phyloP scores from a whole-genome alignment of 2,329 filamentous ascomycete species.

The Fusarium sp. region DNA sequence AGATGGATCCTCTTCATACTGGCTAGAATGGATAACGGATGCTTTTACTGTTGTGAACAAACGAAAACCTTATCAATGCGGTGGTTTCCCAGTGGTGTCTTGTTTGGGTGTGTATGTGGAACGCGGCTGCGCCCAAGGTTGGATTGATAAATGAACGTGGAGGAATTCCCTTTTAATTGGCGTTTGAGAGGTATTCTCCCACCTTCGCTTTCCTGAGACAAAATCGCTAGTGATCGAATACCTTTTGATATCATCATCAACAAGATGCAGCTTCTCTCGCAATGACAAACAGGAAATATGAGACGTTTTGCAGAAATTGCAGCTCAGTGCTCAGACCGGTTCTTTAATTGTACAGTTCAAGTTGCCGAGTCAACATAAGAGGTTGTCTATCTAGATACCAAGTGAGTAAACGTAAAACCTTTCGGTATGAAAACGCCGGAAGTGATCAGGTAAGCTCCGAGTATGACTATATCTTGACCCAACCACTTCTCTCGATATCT shows the following conservation, averaged over 20 bases:
- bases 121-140: constrained; percentile 28
- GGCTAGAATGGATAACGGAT: constrained; percentile 37
- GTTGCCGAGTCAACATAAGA: neutral
- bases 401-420: constrained; percentile 3
- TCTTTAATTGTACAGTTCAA: neutral
- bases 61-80: constrained; percentile 10
- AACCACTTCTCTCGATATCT: neutral
- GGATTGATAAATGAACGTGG: constrained; percentile 28
- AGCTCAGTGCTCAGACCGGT: neutral
- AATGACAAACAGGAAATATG: constrained; percentile 7
- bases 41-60: constrained; percentile 4
- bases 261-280: constrained; percentile 17
- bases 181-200: constrained; percentile 48
- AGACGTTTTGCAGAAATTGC: neutral
- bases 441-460: constrained; percentile 1
- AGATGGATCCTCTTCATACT: constrained; percentile 73
- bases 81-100: constrained; percentile 18
- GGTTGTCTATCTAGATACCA: neutral
- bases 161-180: constrained; percentile 45
- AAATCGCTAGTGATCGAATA: constrained; percentile 55
- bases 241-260: constrained; percentile 47
- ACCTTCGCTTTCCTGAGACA: constrained; percentile 53
- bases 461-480: constrained; percentile 4
- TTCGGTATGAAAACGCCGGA: constrained; percentile 33
- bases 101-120: constrained; percentile 21